Base-by-base conservation (phyloP, 169 alveolate species). In the Plasmodium fragile region DNA sequence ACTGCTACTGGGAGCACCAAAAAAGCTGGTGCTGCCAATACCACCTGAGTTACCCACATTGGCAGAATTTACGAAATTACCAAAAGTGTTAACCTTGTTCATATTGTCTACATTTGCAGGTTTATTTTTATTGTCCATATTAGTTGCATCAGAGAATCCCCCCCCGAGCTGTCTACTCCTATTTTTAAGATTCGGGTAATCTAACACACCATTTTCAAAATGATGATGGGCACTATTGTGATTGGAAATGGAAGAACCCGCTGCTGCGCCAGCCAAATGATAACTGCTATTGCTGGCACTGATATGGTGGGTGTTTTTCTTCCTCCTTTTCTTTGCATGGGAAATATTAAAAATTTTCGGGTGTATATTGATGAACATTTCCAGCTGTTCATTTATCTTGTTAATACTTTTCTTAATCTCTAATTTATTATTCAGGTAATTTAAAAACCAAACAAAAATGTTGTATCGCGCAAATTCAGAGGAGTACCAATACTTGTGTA, bases 401-500 rank as follows among this genome's bases (percentile, higher is more conserved):
- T 78, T 53, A 6, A 89, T 89, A 30, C 82, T 28, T 65, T 89
- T 89, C 78, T 69, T 89, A 11, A 89, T 77, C 16, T 89, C 94
- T 70, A 89, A 59, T 78, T 78, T 89, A 65, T 25, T 78, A 77
- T 78, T 78, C 65, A 89, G 65, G 65, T 89, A 89, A 89, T 89
- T 89, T 55, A 89, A 65, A 89, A 89, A 89, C 94, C 94, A 89
- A 13, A 89, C 81, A 11, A 89, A 89, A 25, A 89, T 32, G 43
- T 89, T 89, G 6, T 89, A 89, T n/a, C 59, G 4, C 13, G 94
- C 43, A 89, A 59, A 65, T 36, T 89, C 94, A n/a, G 81, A 36
- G 3, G 94, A 89, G 81, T 89, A 89, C 94, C 94, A 89, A 89
- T 89, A 89, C 22, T 79, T 89, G 70, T 89, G 94, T 78, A 89